Evolutionary conservation across 345 rosid species (phyloP), one percentile per base, ranked within the genome.

Genomic region (Psidium guajava): DNA sequence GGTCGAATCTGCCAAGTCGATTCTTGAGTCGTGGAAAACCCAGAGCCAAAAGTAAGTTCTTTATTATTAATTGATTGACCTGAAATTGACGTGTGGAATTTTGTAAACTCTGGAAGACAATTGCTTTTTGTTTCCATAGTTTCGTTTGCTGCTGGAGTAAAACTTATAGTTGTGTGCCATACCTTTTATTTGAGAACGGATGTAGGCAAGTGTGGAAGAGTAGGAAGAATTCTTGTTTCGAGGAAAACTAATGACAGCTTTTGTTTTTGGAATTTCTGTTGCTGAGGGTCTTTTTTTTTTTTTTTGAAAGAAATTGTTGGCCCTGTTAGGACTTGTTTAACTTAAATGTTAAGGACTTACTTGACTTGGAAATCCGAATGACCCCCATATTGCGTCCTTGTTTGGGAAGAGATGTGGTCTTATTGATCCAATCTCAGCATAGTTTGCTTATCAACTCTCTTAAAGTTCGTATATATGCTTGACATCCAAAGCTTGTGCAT

Each of bases 11-110:
- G 92, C 98, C 21, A 92, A 90, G 83, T 81, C 89, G 0, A 40
- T 97, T 75, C 98, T 95, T 21, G 92, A 94, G 54, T 91, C 97
- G 1, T 97, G 99, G 98, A 93, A 90, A 84, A 90, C 57, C 53
- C 91, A 91, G 85, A 89, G 75, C 87, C 94, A 93, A 14, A 91
- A 88, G 99, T 97, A 74, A 9, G 56, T 11, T 51, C 24, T 54
- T 25, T 27, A 27, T 82, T 8, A 21, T 82, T 44, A 27, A 24
- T 24, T 1, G 20, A 28, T 81, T 81, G 53, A 25, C 77, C 77
- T 24, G 54, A 61, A 44, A 49, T 49, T 13, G 52, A 49, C 50
- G 20, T 81, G 53, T 3, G 54, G 27, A 69, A 69, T 32, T 81
- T 6, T 81, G 54, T 47, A 3, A 24, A 51, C 82, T 24, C 82